Evolutionary conservation across 805 yeast species (phyloP).

Genomic region (Starmera caribaea): DNA sequence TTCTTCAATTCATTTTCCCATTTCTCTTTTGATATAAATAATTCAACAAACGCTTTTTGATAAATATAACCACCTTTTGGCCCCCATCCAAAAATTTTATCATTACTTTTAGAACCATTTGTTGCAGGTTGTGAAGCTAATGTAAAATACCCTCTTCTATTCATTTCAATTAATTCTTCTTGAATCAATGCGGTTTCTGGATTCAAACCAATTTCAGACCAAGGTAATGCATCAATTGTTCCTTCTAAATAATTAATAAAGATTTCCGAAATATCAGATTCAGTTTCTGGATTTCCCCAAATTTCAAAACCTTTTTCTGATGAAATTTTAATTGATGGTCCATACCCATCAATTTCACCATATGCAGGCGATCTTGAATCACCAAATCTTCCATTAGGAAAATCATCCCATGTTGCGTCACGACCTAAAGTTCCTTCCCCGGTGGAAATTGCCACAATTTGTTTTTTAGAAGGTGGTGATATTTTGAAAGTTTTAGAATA

Average conservation of each 20-base stretch:
- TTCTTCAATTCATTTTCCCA: slow-evolving; percentile 56
- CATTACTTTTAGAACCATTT: slow-evolving; percentile 68
- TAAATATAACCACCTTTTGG: slow-evolving; percentile 81
- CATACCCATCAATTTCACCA: slow-evolving; percentile 97
- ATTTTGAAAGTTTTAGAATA: slow-evolving; percentile 14
- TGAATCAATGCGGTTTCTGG: slow-evolving; percentile 91
- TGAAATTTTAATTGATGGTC: slow-evolving; percentile 77
- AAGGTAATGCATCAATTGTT: slow-evolving; percentile 73
- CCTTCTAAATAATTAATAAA: slow-evolving; percentile 68
- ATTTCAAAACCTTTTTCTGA: slow-evolving; percentile 53
- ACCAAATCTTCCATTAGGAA: slow-evolving; percentile 92
- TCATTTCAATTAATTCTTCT: slow-evolving; percentile 76
- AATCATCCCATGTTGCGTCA: slow-evolving; percentile 96
- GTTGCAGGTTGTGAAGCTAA: slow-evolving; percentile 95
- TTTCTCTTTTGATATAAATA: slow-evolving; percentile 62
- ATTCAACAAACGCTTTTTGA: slow-evolving; percentile 90
- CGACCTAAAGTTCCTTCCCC: slow-evolving; percentile 81
- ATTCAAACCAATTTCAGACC: slow-evolving; percentile 80
- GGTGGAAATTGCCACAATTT: slow-evolving; percentile 65
- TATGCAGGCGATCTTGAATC: slow-evolving; percentile 94
- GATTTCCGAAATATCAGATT: slow-evolving; percentile 51
- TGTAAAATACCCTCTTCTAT: slow-evolving; percentile 69
- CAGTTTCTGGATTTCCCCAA: slow-evolving; percentile 72
- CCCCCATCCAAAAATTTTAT: slow-evolving; percentile 95
- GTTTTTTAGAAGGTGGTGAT: slow-evolving; percentile 35